Base-by-base conservation (phyloP, 2,329 filamentous ascomycete species). In the Fusarium mexicanum region DNA sequence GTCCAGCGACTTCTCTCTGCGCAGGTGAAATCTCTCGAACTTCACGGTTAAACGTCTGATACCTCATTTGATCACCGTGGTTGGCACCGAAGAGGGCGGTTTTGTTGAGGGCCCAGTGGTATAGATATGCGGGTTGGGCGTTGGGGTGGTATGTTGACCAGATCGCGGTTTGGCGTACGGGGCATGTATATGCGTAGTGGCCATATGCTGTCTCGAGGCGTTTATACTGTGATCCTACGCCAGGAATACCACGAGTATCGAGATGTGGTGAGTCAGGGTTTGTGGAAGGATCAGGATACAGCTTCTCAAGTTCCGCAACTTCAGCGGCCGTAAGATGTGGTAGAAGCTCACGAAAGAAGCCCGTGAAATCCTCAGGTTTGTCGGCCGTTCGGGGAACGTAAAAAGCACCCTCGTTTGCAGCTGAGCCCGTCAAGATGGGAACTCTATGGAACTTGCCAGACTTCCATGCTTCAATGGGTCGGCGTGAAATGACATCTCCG, bases 1-100 rank as follows among this genome's bases (percentile, higher is more conserved):
- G 64, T 10, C 75, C 74, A 5, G 75, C 64, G 6, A 76, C 58
- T 43, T 74, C 72, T 6, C 71, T 76, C 50, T 81, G 80, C 13
- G 77, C 75, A 1, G 72, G 61, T 3, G 80, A 87, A 10, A 83
- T 78, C 12, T 79, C 77, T 0, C 81, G 79, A 1, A 84, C 83
- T 9, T 77, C 80, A 5, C 75, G 78, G 61, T 83, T 84, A 41
- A 83, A 86, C 0, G 84, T 85, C 64, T 87, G 72, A 37, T 78
- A 78, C 1, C 74, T 61, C 64, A 78, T 77, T 40, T 78, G 73
- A 33, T 78, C 75, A 16, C 75, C 75, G 37, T 78, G 76, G 17
- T 77, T 76, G 7, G 76, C 76, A 4, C 76, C 76, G 14, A 72
- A 69, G 3, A 77, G 64, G 9, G 55, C 67, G 0, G 73, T 75